phyloP scores from a whole-genome alignment of 768 basidiomycete species.

The Naganishia randhawae region DNA sequence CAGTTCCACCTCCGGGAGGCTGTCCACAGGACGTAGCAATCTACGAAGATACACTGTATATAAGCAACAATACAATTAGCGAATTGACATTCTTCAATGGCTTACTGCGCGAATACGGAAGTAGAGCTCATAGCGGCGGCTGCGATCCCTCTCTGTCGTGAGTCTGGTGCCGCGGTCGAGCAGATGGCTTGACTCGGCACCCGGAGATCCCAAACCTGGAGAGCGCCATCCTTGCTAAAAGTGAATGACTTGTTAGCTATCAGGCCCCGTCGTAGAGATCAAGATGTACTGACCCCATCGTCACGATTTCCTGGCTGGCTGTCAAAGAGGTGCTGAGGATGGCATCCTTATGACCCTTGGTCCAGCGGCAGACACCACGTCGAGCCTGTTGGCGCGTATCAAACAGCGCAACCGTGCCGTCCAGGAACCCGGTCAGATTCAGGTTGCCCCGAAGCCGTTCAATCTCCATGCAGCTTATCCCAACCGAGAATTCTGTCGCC shows the following conservation, averaged over 20 bases:
- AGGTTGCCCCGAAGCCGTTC: slow-evolving; percentile 25
- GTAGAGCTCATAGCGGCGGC: slow-evolving; percentile 23
- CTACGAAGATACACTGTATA: neutral
- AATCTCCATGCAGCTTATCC: slow-evolving; percentile 26
- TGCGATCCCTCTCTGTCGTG: neutral
- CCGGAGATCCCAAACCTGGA: slow-evolving; percentile 27
- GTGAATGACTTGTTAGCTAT: neutral
- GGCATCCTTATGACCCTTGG: neutral
- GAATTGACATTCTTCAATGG: neutral
- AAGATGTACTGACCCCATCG: slow-evolving; percentile 22
- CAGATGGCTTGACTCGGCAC: slow-evolving; percentile 23
- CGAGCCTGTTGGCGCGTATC: slow-evolving; percentile 20
- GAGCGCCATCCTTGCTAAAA: slow-evolving; percentile 22
- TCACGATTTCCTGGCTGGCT: slow-evolving; percentile 25
- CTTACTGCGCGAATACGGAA: slow-evolving; percentile 28
- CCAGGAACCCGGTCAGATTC: slow-evolving; percentile 9
- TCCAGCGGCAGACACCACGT: slow-evolving; percentile 15
- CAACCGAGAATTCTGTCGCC: neutral
- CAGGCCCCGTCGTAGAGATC: neutral
- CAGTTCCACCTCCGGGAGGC: slow-evolving; percentile 1
- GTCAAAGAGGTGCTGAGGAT: slow-evolving; percentile 6
- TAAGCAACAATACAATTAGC: neutral
- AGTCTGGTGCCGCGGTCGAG: neutral
- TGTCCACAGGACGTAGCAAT: neutral
- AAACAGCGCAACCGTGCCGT: slow-evolving; percentile 23